These are phyloP conservation scores for Torrubiellomyces zombiae DNA, from an alignment of 2,329 filamentous ascomycete genomes.

Conservation along the genomic window DNA sequence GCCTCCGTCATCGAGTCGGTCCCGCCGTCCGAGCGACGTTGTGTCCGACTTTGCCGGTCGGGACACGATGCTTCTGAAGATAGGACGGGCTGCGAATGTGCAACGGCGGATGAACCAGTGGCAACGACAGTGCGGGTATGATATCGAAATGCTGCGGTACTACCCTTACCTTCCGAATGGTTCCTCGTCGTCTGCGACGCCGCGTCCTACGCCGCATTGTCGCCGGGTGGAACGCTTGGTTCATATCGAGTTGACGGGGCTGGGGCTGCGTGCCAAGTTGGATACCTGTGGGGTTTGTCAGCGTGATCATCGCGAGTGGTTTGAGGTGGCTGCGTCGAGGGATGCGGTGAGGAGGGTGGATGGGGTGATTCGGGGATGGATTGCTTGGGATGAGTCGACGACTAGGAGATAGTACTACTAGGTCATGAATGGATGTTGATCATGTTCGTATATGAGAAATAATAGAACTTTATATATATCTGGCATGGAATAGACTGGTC, in stretches of 20 bases:
- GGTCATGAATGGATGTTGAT: too few species aligned
- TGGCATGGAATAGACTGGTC: too few species aligned
- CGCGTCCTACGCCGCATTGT: slow-evolving; percentile 65
- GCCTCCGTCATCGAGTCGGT: slow-evolving; percentile 25
- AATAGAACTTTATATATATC: too few species aligned
- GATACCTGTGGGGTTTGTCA: slow-evolving; percentile 61
- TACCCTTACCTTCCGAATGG: slow-evolving; percentile 60
- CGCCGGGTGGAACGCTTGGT: slow-evolving; percentile 81
- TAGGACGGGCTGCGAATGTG: slow-evolving; percentile 61
- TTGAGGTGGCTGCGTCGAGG: slow-evolving; percentile 64
- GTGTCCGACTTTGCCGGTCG: slow-evolving; percentile 28
- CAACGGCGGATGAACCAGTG: slow-evolving; percentile 84
- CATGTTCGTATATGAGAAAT: too few species aligned
- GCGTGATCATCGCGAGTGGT: slow-evolving; percentile 84
- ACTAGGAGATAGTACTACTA: too few species aligned
- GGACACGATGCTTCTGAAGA: slow-evolving; percentile 53
- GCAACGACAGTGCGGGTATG: slow-evolving; percentile 82
- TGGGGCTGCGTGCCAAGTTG: slow-evolving; percentile 36
- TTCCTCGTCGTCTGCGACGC: slow-evolving; percentile 13
- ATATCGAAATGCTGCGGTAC: slow-evolving; percentile 73
- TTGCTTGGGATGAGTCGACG: slow-evolving; percentile 62
- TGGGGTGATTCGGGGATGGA: slow-evolving; percentile 67
- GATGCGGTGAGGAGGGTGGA: slow-evolving; percentile 50
- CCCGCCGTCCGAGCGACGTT: slow-evolving; percentile 36
- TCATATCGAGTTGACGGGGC: slow-evolving; percentile 66